Evolutionary conservation across 345 rosid genomes (phyloP).

Genomic region (Rhizophora apiculata): DNA sequence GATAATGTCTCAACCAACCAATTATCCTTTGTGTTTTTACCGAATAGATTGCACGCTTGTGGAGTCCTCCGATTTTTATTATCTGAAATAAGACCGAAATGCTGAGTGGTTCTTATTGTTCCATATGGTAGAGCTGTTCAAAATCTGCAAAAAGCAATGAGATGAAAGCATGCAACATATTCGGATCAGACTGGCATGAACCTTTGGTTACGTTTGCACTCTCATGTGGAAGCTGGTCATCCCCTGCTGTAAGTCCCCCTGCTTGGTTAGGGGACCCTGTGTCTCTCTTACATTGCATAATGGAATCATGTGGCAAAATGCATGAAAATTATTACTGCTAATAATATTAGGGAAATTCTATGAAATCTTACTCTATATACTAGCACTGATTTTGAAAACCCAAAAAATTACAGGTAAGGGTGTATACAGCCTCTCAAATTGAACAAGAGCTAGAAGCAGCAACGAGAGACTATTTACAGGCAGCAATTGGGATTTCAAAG

Average conservation of each 20-base stretch:
- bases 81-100: too few species aligned
- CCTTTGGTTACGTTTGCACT: conserved; percentile 84
- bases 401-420: conserved; percentile 52
- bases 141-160: conserved; percentile 71
- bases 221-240: conserved; percentile 93
- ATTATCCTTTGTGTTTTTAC: neutral
- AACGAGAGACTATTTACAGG: conserved; percentile 78
- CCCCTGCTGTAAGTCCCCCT: conserved; percentile 71
- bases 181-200: conserved; percentile 85
- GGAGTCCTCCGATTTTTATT: neutral
- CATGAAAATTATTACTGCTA: too few species aligned
- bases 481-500: conserved; percentile 70
- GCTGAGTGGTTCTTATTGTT: neutral
- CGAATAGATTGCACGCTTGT: neutral
- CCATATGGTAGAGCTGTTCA: conserved; percentile 51
- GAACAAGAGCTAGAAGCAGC: conserved; percentile 80
- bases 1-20: neutral
- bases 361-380: too few species aligned
- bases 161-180: conserved; percentile 54
- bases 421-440: conserved; percentile 64
- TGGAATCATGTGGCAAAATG: too few species aligned
- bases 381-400: too few species aligned
- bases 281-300: neutral
- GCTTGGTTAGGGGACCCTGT: neutral
- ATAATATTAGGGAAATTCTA: too few species aligned